These are phyloP conservation scores for Sambucus nigra DNA, from an alignment of 129 eudicot species.

Conservation along the genomic window DNA sequence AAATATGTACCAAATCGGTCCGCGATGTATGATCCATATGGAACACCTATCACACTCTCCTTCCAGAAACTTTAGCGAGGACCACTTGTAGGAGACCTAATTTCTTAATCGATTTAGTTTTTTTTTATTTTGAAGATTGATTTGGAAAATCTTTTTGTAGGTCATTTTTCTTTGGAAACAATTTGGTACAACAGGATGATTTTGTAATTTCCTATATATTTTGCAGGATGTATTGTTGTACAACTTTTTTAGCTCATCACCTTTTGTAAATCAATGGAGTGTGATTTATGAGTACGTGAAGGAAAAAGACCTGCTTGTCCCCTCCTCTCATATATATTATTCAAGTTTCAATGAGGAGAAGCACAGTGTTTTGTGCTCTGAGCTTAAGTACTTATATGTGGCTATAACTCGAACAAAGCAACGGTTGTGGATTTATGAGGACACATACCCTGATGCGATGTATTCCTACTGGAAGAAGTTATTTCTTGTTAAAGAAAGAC, in stretches of 20 bases:
- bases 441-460: constrained; percentile 44
- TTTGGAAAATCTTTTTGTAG: too few species aligned
- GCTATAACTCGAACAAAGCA: constrained; percentile 85
- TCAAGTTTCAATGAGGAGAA: constrained; percentile 35
- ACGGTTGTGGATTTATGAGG: constrained; percentile 74
- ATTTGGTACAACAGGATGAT: neutral
- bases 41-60: too few species aligned
- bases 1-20: too few species aligned
- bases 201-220: neutral
- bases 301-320: constrained; percentile 19
- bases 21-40: too few species aligned
- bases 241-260: constrained; percentile 68
- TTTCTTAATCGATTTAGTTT: too few species aligned
- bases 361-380: constrained; percentile 58
- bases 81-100: too few species aligned
- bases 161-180: neutral
- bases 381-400: constrained; percentile 64
- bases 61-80: too few species aligned
- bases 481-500: constrained; percentile 22
- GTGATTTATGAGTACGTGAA: constrained; percentile 55
- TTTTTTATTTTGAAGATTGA: too few species aligned
- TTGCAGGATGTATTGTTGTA: constrained; percentile 68
- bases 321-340: constrained; percentile 6
- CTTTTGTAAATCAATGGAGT: constrained; percentile 53
- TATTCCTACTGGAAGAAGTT: constrained; percentile 58